Evolutionary conservation across 345 rosid genomes (phyloP).

Genomic region (Eucalyptus guilfoylei): DNA sequence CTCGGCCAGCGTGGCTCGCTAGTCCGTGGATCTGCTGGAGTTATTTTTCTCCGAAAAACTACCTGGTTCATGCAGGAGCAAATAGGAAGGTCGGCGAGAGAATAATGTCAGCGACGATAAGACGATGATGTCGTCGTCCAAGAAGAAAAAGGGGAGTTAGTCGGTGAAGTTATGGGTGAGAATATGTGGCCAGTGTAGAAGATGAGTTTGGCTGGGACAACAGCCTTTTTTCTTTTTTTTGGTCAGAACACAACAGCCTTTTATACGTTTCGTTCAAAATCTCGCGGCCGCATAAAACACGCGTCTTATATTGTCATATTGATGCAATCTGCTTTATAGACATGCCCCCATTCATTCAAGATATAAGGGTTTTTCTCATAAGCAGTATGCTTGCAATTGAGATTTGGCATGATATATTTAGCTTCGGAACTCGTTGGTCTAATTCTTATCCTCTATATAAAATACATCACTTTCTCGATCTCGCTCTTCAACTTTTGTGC

Average conservation of each 20-base stretch:
- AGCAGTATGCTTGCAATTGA: neutral
- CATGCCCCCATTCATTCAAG: neutral
- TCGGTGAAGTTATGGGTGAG: neutral
- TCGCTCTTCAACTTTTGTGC: no score
- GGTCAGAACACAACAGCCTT: neutral
- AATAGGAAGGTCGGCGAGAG: neutral
- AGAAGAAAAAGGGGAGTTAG: neutral
- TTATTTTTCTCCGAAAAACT: neutral
- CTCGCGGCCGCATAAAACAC: neutral
- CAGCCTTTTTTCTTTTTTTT: no score
- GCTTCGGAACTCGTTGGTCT: no score
- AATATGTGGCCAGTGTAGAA: neutral
- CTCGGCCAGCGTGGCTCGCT: neutral
- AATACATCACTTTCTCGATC: no score
- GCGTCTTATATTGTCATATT: neutral
- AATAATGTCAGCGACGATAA: neutral
- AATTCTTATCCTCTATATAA: no score
- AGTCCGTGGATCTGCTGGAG: neutral
- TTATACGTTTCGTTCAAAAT: neutral
- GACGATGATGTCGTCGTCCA: neutral
- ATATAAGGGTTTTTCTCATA: fast-evolving
- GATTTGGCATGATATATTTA: no score
- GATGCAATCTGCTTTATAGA: neutral
- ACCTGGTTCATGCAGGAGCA: neutral
- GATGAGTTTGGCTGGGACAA: neutral